These are phyloP conservation scores for Aphanocladium album DNA, from an alignment of 2,329 filamentous ascomycete genomes.

Conservation along the genomic window DNA sequence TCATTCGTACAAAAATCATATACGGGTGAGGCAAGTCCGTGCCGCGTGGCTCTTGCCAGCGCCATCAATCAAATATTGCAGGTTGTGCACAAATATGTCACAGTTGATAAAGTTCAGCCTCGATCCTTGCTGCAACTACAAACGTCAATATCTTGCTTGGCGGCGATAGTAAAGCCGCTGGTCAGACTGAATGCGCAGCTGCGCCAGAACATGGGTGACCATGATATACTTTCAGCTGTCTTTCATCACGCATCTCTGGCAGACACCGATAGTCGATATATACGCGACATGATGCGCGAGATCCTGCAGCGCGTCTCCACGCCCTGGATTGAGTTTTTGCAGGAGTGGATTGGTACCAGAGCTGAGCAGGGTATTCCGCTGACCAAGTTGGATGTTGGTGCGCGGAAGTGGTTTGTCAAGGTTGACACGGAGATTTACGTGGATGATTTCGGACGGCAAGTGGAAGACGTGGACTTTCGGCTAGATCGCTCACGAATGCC, in stretches of 20 bases:
- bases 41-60: constrained; percentile 48
- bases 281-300: constrained; percentile 62
- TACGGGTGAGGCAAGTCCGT: constrained; percentile 37
- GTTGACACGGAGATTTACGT: constrained; percentile 49
- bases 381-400: constrained; percentile 39
- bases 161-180: constrained; percentile 47
- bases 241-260: constrained; percentile 58
- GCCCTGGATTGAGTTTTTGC: constrained; percentile 63
- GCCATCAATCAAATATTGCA: constrained; percentile 44
- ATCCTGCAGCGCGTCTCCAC: constrained; percentile 57
- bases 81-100: constrained; percentile 45
- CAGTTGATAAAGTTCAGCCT: constrained; percentile 34
- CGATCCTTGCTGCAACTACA: constrained; percentile 51
- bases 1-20: constrained; percentile 44
- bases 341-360: constrained; percentile 70
- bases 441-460: constrained; percentile 55
- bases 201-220: constrained; percentile 45
- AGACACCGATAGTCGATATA: constrained; percentile 57
- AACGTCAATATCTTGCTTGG: constrained; percentile 41
- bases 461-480: constrained; percentile 54
- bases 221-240: constrained; percentile 55
- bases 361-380: constrained; percentile 51
- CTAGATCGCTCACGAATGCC: constrained; percentile 64
- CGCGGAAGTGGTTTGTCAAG: constrained; percentile 55
- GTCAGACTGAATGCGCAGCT: constrained; percentile 45